Conservation (phyloP, 1,284 basidiomycete species). For the Mycena citricolor region DNA sequence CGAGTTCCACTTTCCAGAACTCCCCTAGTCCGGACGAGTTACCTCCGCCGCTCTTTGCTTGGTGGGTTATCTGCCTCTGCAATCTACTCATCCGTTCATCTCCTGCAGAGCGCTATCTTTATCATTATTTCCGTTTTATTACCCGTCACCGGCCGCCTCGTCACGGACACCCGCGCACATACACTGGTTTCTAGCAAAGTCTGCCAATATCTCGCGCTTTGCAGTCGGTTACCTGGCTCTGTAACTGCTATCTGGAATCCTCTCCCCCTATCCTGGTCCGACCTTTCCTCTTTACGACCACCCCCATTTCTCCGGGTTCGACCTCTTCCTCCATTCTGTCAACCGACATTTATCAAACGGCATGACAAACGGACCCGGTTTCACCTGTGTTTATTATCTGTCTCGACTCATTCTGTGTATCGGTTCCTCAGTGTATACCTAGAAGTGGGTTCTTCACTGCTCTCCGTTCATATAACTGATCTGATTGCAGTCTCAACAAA, state of each 20-base stretch:
- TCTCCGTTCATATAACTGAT: no score
- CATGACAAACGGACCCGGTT: no score
- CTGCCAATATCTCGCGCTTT: background rate
- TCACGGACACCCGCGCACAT: conserved; percentile 19
- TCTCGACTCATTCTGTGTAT: no score
- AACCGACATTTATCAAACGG: no score
- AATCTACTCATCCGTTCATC: conserved; percentile 3
- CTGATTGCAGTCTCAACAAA: no score
- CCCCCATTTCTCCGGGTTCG: no score
- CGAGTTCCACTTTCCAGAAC: conserved; percentile 78
- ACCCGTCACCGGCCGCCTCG: conserved; percentile 11
- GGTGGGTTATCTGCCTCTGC: conserved; percentile 24
- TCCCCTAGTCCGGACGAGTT: conserved; percentile 76
- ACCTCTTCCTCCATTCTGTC: no score
- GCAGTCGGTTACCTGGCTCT: conserved; percentile 13
- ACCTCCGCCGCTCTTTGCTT: conserved; percentile 60
- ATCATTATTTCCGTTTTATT: conserved; percentile 9
- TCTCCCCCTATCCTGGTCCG: conserved; percentile 4
- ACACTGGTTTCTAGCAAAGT: conserved; percentile 2
- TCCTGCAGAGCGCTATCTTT: conserved; percentile 5
- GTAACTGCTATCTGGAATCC: conserved; percentile 16
- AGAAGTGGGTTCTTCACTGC: no score
- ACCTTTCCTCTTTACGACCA: no score
- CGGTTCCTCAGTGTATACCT: no score
- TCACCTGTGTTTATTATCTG: no score